These are phyloP conservation scores for Kitagawia praeruptora DNA, from an alignment of 129 eudicot species.

Conservation along the genomic window DNA sequence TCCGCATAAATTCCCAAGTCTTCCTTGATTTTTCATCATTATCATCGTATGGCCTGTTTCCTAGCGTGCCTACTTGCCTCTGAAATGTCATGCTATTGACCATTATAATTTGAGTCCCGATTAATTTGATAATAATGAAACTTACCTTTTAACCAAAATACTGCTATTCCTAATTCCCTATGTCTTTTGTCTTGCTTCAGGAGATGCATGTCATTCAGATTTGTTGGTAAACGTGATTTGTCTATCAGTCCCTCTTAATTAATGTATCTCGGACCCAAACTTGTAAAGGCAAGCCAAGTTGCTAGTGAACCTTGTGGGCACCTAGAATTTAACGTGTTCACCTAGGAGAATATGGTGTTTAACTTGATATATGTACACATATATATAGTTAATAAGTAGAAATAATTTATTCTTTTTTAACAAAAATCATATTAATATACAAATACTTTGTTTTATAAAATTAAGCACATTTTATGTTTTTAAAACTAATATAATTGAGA, in stretches of 20 bases:
- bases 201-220: neutral
- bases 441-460: neutral
- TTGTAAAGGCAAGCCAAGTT: neutral
- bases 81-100: neutral
- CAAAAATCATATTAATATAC: neutral
- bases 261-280: neutral
- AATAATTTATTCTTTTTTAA: neutral
- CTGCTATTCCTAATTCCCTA: neutral
- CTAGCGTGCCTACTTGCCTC: neutral
- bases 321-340: too few relatives aligned
- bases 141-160: neutral
- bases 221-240: neutral
- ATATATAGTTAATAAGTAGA: neutral
- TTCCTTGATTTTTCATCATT: neutral
- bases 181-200: neutral
- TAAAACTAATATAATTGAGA: neutral
- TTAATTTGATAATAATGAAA: neutral
- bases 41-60: neutral
- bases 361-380: neutral
- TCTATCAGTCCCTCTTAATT: neutral
- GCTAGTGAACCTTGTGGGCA: neutral
- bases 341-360: neutral
- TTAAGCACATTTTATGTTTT: neutral
- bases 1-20: neutral
- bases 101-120: neutral